Evolutionary conservation across 106 monocot species (phyloP).

Genomic region (Dioscorea alata): DNA sequence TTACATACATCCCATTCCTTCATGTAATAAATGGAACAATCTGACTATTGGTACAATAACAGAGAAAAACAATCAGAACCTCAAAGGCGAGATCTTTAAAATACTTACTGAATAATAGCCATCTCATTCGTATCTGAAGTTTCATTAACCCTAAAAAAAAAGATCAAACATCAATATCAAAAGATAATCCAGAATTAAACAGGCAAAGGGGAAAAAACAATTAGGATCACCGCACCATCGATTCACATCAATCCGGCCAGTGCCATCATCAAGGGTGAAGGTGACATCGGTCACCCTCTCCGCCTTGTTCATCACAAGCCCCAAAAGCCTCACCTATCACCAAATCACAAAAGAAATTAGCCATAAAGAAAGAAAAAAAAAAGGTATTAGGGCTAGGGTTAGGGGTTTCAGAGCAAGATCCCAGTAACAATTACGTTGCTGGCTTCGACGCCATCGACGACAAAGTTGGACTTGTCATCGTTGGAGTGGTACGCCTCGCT

Average conservation of each 20-base stretch:
- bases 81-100: background rate
- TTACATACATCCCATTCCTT: slow-evolving; percentile 68
- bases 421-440: slow-evolving; percentile 36
- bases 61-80: too few species aligned
- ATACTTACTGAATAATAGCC: slow-evolving; percentile 65
- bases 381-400: background rate
- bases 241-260: slow-evolving; percentile 67
- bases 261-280: slow-evolving; percentile 85
- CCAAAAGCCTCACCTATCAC: slow-evolving; percentile 63
- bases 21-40: background rate
- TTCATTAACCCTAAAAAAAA: slow-evolving; percentile 57
- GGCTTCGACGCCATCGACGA: slow-evolving; percentile 65
- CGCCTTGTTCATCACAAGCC: slow-evolving; percentile 62
- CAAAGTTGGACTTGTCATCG: slow-evolving; percentile 72
- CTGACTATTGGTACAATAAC: too few species aligned
- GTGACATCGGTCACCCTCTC: slow-evolving; percentile 82
- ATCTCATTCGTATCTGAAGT: slow-evolving; percentile 72
- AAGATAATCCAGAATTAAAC: background rate
- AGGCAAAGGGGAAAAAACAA: background rate
- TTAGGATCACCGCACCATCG: slow-evolving; percentile 48
- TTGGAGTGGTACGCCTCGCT: slow-evolving; percentile 52
- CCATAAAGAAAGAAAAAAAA: background rate
- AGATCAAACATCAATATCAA: background rate
- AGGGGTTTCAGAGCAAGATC: background rate
- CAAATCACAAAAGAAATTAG: background rate